Conservation (phyloP, 805 yeast genomes). For the Myxozyma vanderwaltii region DNA sequence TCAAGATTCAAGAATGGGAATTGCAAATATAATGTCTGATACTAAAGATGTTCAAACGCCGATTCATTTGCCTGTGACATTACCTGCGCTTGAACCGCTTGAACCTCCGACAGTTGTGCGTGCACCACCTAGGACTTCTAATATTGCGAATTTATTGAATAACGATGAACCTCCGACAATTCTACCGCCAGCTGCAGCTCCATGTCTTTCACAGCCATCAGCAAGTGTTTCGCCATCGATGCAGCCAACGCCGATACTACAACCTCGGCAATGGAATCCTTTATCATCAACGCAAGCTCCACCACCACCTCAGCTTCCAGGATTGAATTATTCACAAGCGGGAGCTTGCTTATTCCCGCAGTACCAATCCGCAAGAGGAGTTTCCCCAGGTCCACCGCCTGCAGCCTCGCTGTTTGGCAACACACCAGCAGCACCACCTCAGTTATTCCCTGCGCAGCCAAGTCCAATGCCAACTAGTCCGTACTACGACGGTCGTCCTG, state of each 20-base stretch:
- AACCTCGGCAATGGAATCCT: neutral
- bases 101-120: neutral
- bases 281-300: neutral
- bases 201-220: neutral
- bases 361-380: neutral
- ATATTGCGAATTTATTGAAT: constrained; percentile 25
- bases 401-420: neutral
- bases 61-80: neutral
- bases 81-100: neutral
- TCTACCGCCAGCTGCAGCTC: constrained; percentile 4
- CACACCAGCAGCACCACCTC: constrained; percentile 9
- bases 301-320: constrained; percentile 6
- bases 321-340: neutral
- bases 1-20: constrained; percentile 7
- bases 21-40: constrained; percentile 5
- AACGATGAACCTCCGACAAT: constrained; percentile 1
- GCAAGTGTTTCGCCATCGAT: neutral
- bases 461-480: constrained; percentile 6
- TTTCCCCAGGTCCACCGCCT: neutral
- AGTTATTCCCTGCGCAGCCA: neutral
- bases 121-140: constrained; percentile 24
- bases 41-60: neutral
- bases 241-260: neutral
- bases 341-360: neutral
- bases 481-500: neutral